Conservation (phyloP, 176 grass and related monocot genomes). For the Puccinellia tenuiflora region DNA sequence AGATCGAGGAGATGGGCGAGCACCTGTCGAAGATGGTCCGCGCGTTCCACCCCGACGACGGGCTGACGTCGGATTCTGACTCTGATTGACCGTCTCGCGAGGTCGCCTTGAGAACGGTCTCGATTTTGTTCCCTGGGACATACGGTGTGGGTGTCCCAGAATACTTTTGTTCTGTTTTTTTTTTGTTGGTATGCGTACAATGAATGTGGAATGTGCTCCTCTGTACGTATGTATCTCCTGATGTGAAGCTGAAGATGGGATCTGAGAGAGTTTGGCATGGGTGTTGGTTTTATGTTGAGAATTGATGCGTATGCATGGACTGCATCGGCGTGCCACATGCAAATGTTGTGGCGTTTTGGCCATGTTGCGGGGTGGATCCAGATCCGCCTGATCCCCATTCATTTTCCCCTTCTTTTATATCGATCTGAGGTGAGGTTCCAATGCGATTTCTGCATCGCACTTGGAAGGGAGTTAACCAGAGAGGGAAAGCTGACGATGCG, state of each 20-base stretch:
- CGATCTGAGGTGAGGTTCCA: not conserved
- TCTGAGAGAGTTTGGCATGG: not conserved
- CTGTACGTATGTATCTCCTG: not conserved
- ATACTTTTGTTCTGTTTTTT: not conserved
- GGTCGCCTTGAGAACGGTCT: not conserved
- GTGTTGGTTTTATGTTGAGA: not conserved
- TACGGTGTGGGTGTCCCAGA: not conserved
- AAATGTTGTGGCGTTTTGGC: slow-evolving; percentile 1
- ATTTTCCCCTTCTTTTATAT: not conserved
- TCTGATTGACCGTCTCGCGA: not conserved
- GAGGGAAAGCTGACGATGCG: not conserved
- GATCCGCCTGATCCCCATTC: not conserved
- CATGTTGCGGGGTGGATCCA: not conserved
- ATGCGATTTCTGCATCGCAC: not conserved
- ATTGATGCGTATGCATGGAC: not conserved
- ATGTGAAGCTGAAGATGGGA: not conserved
- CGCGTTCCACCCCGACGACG: slow-evolving; percentile 29
- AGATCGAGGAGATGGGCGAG: slow-evolving; percentile 78
- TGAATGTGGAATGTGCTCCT: not conserved
- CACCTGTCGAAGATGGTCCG: slow-evolving; percentile 58
- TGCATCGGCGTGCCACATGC: slow-evolving; percentile 3
- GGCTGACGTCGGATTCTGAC: slow-evolving; percentile 66
- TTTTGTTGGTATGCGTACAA: not conserved
- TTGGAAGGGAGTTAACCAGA: not conserved
- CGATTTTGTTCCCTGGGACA: not conserved